These are phyloP conservation scores for Paecilomyces niveus DNA, from an alignment of 2,329 filamentous ascomycete species.

Conservation along the genomic window DNA sequence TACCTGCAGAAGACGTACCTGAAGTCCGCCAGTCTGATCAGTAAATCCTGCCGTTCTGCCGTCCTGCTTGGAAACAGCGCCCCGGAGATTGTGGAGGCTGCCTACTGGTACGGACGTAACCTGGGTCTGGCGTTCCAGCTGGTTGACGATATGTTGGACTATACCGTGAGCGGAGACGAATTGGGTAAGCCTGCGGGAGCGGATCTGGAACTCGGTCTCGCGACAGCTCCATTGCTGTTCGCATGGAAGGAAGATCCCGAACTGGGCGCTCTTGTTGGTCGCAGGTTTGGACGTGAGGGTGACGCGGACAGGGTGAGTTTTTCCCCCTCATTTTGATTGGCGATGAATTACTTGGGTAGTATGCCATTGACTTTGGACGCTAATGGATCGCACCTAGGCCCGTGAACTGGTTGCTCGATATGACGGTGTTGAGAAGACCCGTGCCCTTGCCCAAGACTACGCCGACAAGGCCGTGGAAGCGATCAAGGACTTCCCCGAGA, in stretches of 20 bases:
- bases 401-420: conserved; percentile 75
- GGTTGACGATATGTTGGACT: conserved; percentile 96
- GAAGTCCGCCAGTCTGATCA: conserved; percentile 92
- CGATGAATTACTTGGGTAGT: background rate
- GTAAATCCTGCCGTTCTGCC: conserved; percentile 87
- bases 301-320: conserved; percentile 72
- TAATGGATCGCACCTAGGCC: conserved; percentile 53
- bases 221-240: conserved; percentile 88
- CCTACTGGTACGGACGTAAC: conserved; percentile 89
- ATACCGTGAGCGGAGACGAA: conserved; percentile 76
- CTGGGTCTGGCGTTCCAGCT: conserved; percentile 92
- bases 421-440: conserved; percentile 85
- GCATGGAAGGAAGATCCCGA: conserved; percentile 87
- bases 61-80: conserved; percentile 76
- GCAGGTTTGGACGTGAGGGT: conserved; percentile 77
- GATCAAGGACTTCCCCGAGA: conserved; percentile 72
- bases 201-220: conserved; percentile 85
- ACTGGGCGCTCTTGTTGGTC: conserved; percentile 78
- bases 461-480: conserved; percentile 78
- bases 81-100: conserved; percentile 74
- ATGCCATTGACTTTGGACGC: background rate
- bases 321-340: background rate
- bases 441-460: conserved; percentile 84
- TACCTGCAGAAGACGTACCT: conserved; percentile 98
- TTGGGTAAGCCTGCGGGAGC: conserved; percentile 92